Evolutionary conservation across 495 filamentous ascomycete genomes (phyloP), one percentile per base, ranked within the genome.

Genomic region (Penicillium odoratum): DNA sequence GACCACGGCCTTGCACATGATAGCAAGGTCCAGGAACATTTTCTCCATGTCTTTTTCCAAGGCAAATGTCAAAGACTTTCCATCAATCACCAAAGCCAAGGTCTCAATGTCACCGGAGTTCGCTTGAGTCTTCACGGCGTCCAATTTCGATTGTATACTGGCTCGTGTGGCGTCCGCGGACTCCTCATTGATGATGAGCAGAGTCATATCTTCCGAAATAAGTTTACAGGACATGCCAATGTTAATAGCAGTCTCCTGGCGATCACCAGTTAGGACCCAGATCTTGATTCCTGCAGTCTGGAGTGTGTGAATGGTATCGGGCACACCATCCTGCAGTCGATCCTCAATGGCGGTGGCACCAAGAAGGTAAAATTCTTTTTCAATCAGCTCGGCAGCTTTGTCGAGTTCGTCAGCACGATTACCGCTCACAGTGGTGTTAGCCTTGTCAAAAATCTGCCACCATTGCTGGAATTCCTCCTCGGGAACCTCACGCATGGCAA

Each of bases 191-290:
- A 99, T 81, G 68, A 99, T 96, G 51, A 99, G 78, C 11, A 99
- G 80, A 55, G 93, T 96, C 95, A 99, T 99, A 60, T 99, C 95
- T 71, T 99, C 95, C 48, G 92, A 96, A 46, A 99, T 92, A 26
- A 99, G 81, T 77, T 97, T 98, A 74, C 95, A 99, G 66, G 91
- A 96, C 95, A 99, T 99, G 56, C 95, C 95, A 65, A 99, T 99
- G 67, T 99, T 99, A 78, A 99, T 99, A 49, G 95, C 95, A 48
- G 95, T 99, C 70, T 99, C 95, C 70, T 99, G 95, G 66, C 95
- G 83, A 78, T 99, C 95, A 65, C 95, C 95, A 40, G 95, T 99
- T 70, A 99, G 74, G 21, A 99, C 95, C 94, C 95, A 99, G 46
- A 99, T 86, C 76, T 99, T 99, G 73, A 99, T 98, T 30, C 94